phyloP scores from a whole-genome alignment of 1,284 basidiomycete genomes.

The Phellinidium pouzarii region DNA sequence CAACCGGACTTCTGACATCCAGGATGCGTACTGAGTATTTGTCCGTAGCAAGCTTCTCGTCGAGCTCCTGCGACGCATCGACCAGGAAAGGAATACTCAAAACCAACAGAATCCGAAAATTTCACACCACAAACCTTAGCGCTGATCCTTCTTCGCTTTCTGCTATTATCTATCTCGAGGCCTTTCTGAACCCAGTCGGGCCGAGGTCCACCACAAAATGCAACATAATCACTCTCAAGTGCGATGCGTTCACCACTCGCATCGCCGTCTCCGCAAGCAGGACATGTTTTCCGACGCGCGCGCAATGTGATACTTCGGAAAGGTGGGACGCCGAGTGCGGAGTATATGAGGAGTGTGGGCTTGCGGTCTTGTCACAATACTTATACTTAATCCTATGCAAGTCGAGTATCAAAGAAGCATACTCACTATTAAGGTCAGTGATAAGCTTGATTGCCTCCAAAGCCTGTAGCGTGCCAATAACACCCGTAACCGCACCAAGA shows the following conservation, averaged over 20 bases:
- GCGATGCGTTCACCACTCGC: slow-evolving; percentile 34
- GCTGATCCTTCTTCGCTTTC: slow-evolving; percentile 35
- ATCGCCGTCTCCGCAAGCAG: slow-evolving; percentile 46
- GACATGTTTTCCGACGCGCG: slow-evolving; percentile 52
- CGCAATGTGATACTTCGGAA: slow-evolving; percentile 84
- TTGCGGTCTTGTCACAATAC: slow-evolving; percentile 39
- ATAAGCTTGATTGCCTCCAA: slow-evolving; percentile 84
- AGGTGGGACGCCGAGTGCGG: slow-evolving; percentile 60
- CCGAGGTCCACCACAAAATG: slow-evolving; percentile 66
- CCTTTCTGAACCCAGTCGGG: slow-evolving; percentile 61
- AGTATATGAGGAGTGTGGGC: slow-evolving; percentile 65
- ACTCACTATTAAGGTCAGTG: slow-evolving; percentile 62
- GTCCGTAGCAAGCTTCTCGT: slow-evolving; percentile 30
- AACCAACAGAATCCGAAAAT: background rate
- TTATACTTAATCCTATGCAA: background rate
- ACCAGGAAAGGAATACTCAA: slow-evolving; percentile 15
- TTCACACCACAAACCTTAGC: slow-evolving; percentile 34
- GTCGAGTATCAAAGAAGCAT: slow-evolving; percentile 1
- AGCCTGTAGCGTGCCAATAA: slow-evolving; percentile 90
- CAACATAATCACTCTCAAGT: slow-evolving; percentile 61
- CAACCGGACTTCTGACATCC: slow-evolving; percentile 78
- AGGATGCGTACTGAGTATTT: slow-evolving; percentile 42
- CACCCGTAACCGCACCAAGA: slow-evolving; percentile 83
- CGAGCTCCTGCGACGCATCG: slow-evolving; percentile 35
- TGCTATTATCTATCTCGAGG: slow-evolving; percentile 31